A percentile compares a stretch with the other conserved stretches of the same genome.
Evolutionary conservation across 1,284 basidiomycete species (phyloP).

Genomic region (Leccinum griseonigrum): DNA sequence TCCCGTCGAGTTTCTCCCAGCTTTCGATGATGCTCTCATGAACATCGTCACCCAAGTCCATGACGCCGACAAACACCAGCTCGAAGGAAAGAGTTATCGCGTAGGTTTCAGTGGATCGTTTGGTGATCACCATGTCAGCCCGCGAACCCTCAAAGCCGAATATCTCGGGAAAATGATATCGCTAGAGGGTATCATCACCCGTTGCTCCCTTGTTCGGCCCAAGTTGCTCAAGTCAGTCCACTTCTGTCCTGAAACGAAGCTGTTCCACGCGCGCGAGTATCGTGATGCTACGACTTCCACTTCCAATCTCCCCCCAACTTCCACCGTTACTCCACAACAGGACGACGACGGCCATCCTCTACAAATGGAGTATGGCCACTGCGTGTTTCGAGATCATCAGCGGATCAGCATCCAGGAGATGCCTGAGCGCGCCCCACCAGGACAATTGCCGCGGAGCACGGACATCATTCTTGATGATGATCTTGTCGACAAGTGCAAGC

Average conservation of each 20-base stretch:
- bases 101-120: constrained; percentile 98
- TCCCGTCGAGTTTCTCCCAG: constrained; percentile 88
- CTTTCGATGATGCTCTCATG: constrained; percentile 84
- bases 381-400: constrained; percentile 95
- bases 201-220: constrained; percentile 96
- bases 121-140: constrained; percentile 97
- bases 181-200: constrained; percentile 96
- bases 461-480: constrained; percentile 98
- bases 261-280: constrained; percentile 89
- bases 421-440: constrained; percentile 97
- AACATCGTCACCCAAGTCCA: constrained; percentile 76
- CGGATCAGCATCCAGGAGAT: constrained; percentile 98
- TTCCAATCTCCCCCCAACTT: constrained; percentile 83
- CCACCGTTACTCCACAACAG: constrained; percentile 87
- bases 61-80: constrained; percentile 82
- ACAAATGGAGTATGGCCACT: constrained; percentile 92
- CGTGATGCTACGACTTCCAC: constrained; percentile 90
- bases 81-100: constrained; percentile 76
- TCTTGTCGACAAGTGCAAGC: constrained; percentile 96
- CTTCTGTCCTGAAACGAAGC: constrained; percentile 84
- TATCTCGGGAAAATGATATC: constrained; percentile 97
- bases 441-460: constrained; percentile 93
- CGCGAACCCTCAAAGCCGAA: constrained; percentile 83
- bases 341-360: constrained; percentile 89
- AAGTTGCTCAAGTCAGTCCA: constrained; percentile 98